Evolutionary conservation across 805 yeast genomes (phyloP).

Genomic region (Kodamaea fukazawae): DNA sequence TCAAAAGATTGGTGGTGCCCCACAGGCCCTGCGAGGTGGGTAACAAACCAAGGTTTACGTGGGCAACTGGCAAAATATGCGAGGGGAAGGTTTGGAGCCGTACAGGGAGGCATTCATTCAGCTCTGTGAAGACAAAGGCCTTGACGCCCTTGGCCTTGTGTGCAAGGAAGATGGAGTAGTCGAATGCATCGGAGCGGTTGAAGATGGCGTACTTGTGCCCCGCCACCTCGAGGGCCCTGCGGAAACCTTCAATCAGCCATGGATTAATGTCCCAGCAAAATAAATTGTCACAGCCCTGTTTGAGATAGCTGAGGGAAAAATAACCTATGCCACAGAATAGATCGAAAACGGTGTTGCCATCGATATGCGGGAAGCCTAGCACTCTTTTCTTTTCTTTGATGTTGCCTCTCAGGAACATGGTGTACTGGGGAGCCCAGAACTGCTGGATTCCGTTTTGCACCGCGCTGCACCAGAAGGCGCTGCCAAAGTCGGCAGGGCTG

Average conservation of each 20-base stretch:
- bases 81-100: slow-evolving; percentile 32
- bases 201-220: slow-evolving; percentile 37
- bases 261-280: slow-evolving; percentile 84
- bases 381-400: slow-evolving; percentile 76
- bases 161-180: slow-evolving; percentile 18
- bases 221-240: slow-evolving; percentile 51
- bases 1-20: slow-evolving; percentile 40
- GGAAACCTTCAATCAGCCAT: slow-evolving; percentile 76
- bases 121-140: slow-evolving; percentile 59
- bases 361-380: slow-evolving; percentile 40
- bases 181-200: slow-evolving; percentile 26
- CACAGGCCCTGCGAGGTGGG: slow-evolving; percentile 70
- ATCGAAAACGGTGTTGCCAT: slow-evolving; percentile 54
- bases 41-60: slow-evolving; percentile 75
- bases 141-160: slow-evolving; percentile 17
- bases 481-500: slow-evolving; percentile 37
- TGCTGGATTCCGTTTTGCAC: slow-evolving; percentile 75
- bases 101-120: slow-evolving; percentile 50
- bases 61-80: slow-evolving; percentile 37
- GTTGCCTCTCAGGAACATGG: slow-evolving; percentile 88
- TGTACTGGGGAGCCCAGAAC: slow-evolving; percentile 79
- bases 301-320: slow-evolving; percentile 67
- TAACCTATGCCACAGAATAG: slow-evolving; percentile 86
- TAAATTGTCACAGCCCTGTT: slow-evolving; percentile 48
- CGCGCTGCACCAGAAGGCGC: slow-evolving; percentile 69